Evolutionary conservation across 257 asterid genomes (phyloP).

Genomic region (Plantago elongata): DNA sequence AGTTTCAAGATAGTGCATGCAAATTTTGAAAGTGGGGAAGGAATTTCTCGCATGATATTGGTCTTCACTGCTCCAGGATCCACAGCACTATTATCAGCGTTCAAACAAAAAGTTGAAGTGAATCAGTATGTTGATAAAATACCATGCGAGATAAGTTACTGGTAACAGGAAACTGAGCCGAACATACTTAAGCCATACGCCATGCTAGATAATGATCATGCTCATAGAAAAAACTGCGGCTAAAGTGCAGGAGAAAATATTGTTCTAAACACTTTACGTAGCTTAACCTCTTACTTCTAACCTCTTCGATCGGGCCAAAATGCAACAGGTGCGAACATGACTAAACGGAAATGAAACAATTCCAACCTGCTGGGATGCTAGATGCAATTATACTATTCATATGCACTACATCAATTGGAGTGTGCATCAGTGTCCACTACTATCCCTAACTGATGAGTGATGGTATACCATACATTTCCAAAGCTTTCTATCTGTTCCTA

Average conservation of each 20-base stretch:
- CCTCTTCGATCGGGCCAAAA: too few species aligned
- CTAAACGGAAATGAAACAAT: background rate
- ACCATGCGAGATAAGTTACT: too few species aligned
- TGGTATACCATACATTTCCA: too few species aligned
- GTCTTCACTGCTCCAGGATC: constrained; percentile 93
- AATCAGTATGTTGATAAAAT: constrained; percentile 10
- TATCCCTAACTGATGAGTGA: too few species aligned
- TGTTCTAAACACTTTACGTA: too few species aligned
- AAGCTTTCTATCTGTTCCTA: too few species aligned
- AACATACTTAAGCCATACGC: background rate
- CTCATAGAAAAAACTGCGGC: too few species aligned
- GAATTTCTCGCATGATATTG: constrained; percentile 82
- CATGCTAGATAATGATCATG: background rate
- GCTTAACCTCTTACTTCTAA: too few species aligned
- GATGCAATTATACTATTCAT: background rate
- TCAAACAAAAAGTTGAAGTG: constrained; percentile 2
- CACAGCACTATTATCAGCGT: constrained; percentile 44
- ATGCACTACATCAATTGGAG: background rate
- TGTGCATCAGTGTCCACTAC: too few species aligned
- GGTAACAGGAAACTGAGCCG: background rate
- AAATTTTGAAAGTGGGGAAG: constrained; percentile 38
- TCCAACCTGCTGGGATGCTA: background rate
- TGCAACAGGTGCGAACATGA: too few species aligned
- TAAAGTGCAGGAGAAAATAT: too few species aligned
- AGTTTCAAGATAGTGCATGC: constrained; percentile 43